Conservation (phyloP, 1,284 basidiomycete species). For the Cystobasidium slooffiae region DNA sequence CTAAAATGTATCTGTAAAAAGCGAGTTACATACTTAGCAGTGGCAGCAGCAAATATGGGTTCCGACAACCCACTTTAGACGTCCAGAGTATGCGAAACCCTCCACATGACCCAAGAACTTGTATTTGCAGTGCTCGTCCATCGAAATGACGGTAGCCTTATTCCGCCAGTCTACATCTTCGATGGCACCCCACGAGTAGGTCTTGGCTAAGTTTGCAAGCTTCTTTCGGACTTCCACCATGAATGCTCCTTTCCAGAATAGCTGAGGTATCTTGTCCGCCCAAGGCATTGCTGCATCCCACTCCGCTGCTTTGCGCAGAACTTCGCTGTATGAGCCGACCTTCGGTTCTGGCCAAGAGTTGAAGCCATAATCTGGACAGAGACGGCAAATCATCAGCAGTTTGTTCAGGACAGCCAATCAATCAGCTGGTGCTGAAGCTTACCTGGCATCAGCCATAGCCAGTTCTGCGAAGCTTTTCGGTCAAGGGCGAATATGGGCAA, state of each 20-base stretch:
- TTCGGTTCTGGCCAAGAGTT: constrained; percentile 52
- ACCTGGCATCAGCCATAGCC: constrained; percentile 56
- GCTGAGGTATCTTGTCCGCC: constrained; percentile 54
- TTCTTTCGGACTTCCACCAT: constrained; percentile 56
- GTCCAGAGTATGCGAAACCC: constrained; percentile 56
- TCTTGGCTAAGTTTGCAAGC: constrained; percentile 51
- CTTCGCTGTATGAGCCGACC: constrained; percentile 54
- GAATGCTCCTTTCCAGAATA: constrained; percentile 56
- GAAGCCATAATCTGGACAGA: constrained; percentile 55
- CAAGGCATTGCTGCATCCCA: constrained; percentile 47
- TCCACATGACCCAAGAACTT: constrained; percentile 57
- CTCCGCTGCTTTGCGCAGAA: constrained; percentile 51
- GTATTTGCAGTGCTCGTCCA: constrained; percentile 57
- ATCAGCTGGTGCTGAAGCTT: constrained; percentile 6
- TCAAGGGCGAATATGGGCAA: constrained; percentile 30
- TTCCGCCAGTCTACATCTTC: constrained; percentile 56
- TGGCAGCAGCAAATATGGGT: too few species aligned
- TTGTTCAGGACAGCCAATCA: not conserved
- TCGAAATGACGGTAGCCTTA: constrained; percentile 50
- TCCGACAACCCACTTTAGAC: constrained; percentile 47
- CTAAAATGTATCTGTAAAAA: constrained; percentile 50
- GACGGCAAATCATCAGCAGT: not conserved
- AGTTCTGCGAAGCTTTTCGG: constrained; percentile 23
- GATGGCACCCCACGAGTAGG: constrained; percentile 52
- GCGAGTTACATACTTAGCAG: too few species aligned